These are phyloP conservation scores for Eutypa lata DNA, from an alignment of 2,329 filamentous ascomycete species.

Conservation along the genomic window DNA sequence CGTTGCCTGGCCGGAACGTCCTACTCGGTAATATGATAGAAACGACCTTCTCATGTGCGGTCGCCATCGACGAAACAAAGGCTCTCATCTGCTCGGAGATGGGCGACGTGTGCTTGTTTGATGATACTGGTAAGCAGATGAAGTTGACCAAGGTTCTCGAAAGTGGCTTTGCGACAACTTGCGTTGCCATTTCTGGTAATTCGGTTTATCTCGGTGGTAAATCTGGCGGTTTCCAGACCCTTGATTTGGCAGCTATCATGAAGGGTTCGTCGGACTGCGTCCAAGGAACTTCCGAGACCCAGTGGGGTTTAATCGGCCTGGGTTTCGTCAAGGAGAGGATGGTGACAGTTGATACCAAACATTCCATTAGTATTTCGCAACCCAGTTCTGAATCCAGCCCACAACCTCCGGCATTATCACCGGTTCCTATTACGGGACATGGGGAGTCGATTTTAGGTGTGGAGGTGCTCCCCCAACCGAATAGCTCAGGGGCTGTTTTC, in stretches of 20 bases:
- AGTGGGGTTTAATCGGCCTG: conserved; percentile 59
- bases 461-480: conserved; percentile 58
- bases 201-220: conserved; percentile 68
- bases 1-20: conserved; percentile 82
- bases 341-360: conserved; percentile 72
- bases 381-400: conserved; percentile 41
- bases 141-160: conserved; percentile 65
- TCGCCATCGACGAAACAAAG: conserved; percentile 66
- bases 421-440: conserved; percentile 59
- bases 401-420: conserved; percentile 35
- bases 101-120: conserved; percentile 84
- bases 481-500: conserved; percentile 66
- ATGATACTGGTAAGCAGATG: conserved; percentile 71
- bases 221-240: conserved; percentile 54
- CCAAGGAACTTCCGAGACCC: conserved; percentile 34
- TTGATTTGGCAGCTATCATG: conserved; percentile 50
- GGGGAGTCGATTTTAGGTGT: conserved; percentile 72
- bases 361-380: conserved; percentile 69
- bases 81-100: conserved; percentile 83
- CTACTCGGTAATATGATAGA: conserved; percentile 79
- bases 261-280: conserved; percentile 38
- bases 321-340: conserved; percentile 65
- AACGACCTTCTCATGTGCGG: conserved; percentile 76
- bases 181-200: conserved; percentile 59
- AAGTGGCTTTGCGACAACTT: conserved; percentile 65